Evolutionary conservation across 2,329 filamentous ascomycete species (phyloP).

Genomic region (Pseudogymnoascus sp.): DNA sequence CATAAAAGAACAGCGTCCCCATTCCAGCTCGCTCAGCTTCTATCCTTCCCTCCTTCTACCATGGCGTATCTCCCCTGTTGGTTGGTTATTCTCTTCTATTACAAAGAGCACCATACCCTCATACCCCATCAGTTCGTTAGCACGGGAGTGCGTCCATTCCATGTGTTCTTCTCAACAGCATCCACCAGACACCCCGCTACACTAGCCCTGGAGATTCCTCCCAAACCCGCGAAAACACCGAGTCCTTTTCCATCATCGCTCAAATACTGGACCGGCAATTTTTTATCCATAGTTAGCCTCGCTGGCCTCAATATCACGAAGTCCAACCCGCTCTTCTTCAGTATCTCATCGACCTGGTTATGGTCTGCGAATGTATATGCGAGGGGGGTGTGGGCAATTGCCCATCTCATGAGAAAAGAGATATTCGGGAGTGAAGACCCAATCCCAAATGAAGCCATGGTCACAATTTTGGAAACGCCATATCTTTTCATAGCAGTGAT

Average conservation of each 20-base stretch:
- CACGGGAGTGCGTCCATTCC: constrained; percentile 38
- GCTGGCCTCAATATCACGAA: constrained; percentile 15
- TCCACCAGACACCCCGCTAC: constrained; percentile 40
- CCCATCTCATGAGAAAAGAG: constrained; percentile 32
- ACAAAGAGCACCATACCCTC: not conserved
- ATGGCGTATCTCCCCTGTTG: not conserved
- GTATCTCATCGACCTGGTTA: constrained; percentile 23
- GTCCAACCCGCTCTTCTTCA: constrained; percentile 16
- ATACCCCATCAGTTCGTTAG: constrained; percentile 33
- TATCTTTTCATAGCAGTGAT: constrained; percentile 29
- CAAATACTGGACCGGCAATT: constrained; percentile 11
- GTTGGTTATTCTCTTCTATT: not conserved
- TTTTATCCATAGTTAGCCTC: constrained; percentile 13
- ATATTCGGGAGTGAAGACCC: constrained; percentile 37
- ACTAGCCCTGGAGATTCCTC: constrained; percentile 24
- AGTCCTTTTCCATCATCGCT: constrained; percentile 14
- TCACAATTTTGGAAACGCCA: constrained; percentile 35
- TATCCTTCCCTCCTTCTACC: not conserved
- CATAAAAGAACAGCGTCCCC: not conserved
- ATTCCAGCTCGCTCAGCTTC: not conserved
- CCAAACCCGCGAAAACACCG: constrained; percentile 10
- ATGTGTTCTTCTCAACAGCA: constrained; percentile 34
- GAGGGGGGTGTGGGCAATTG: constrained; percentile 42
- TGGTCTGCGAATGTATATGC: constrained; percentile 40
- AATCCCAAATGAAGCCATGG: constrained; percentile 43